Percentiles rank a stretch among this genome's conserved stretches.
phyloP scores from a whole-genome alignment of 148 eudicot species.

The Chenopodium quinoa region DNA sequence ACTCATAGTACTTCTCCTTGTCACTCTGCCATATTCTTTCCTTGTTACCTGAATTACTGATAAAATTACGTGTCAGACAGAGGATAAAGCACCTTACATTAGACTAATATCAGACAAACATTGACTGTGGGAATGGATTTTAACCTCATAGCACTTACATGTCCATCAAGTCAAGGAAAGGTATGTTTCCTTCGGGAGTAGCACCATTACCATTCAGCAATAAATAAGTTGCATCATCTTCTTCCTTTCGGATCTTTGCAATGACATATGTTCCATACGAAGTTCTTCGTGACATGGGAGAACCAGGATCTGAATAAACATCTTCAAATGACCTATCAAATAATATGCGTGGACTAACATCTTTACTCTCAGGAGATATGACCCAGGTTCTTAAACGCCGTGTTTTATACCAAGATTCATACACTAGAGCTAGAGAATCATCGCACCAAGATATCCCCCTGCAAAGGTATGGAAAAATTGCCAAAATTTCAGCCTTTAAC shows the following conservation, averaged over 20 bases:
- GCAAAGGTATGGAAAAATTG: conserved; percentile 19
- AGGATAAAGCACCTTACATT: background rate
- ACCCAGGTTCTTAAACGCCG: conserved; percentile 82
- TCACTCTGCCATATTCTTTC: conserved; percentile 98
- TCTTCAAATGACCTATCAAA: conserved; percentile 96
- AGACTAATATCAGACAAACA: background rate
- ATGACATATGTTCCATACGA: conserved; percentile 70
- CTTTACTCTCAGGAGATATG: conserved; percentile 72
- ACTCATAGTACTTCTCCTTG: conserved; percentile 87
- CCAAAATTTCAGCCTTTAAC: background rate
- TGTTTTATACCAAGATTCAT: conserved; percentile 95
- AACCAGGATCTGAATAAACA: conserved; percentile 96
- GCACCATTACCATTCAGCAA: conserved; percentile 91
- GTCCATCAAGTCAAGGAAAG: conserved; percentile 88
- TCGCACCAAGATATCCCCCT: conserved; percentile 97
- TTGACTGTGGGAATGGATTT: conserved; percentile 5
- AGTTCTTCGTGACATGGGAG: conserved; percentile 93
- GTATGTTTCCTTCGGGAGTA: conserved; percentile 85
- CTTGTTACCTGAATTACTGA: conserved; percentile 77
- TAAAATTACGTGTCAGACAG: conserved; percentile 22
- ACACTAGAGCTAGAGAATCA: conserved; percentile 86
- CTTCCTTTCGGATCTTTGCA: conserved; percentile 74
- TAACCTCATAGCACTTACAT: conserved; percentile 52
- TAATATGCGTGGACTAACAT: conserved; percentile 63
- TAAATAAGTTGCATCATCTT: conserved; percentile 60